Percentiles rank a stretch among this genome's conserved stretches.
These are phyloP conservation scores for Ceratocystis cacaofunesta DNA, from an alignment of 2,329 filamentous ascomycete species.

Conservation along the genomic window DNA sequence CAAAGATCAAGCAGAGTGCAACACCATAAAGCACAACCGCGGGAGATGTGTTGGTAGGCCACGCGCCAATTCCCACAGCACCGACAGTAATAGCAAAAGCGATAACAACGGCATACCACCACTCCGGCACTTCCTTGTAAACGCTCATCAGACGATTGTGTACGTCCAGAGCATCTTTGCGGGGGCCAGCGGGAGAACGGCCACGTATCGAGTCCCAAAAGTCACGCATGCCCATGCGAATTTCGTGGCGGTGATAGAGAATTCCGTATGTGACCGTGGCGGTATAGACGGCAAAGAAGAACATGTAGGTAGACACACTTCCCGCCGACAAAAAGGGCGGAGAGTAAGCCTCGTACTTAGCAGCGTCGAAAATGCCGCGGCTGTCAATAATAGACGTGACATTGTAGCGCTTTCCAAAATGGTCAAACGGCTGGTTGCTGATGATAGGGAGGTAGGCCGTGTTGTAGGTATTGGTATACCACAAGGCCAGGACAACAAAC, in stretches of 20 bases:
- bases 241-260: conserved; percentile 39
- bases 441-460: conserved; percentile 40
- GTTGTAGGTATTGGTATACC: conserved; percentile 45
- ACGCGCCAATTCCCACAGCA: conserved; percentile 32
- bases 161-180: conserved; percentile 24
- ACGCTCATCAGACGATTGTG: conserved; percentile 22
- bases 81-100: conserved; percentile 32
- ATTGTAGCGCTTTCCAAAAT: conserved; percentile 34
- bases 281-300: conserved; percentile 41
- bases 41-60: conserved; percentile 36
- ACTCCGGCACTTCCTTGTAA: conserved; percentile 35
- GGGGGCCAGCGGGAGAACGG: conserved; percentile 18
- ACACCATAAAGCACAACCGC: conserved; percentile 38
- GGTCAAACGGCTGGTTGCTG: conserved; percentile 37
- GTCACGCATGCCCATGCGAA: conserved; percentile 34
- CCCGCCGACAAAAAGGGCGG: conserved; percentile 37
- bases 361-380: conserved; percentile 30
- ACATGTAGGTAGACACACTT: conserved; percentile 37
- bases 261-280: conserved; percentile 36
- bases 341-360: conserved; percentile 36
- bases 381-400: conserved; percentile 30
- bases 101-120: conserved; percentile 37
- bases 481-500: conserved; percentile 40
- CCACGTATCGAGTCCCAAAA: conserved; percentile 32
- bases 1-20: conserved; percentile 34